Evolutionary conservation across 805 yeast species (phyloP), one percentile per base, ranked within the genome.

Genomic region (Kodamaea kaohsiungensis): DNA sequence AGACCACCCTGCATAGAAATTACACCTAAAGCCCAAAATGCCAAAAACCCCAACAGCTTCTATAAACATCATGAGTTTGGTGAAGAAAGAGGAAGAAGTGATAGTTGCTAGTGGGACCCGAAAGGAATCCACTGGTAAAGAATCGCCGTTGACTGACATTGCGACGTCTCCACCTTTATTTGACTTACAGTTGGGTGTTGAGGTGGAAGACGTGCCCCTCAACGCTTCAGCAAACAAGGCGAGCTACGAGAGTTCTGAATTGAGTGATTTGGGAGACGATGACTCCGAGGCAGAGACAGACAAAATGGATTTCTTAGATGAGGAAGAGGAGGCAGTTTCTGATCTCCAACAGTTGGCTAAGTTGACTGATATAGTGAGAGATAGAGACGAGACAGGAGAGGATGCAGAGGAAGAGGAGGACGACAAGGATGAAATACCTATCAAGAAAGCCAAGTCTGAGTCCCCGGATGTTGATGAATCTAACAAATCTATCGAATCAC

Each of bases 281-380:
- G 85, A 79, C 53, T 87, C 95, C 13, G 97, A 91, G 69, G 96
- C 95, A 15, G 98, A 91, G 66, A 91, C 98, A 0, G 97, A 91
- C 65, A 87, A 83, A 61, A 84, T 91, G 89, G 93, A 84, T 56
- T 75, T 72, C 56, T 65, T 77, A 56, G 78, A 76, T 18, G 76
- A 72, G 53, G 71, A 57, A 66, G 71, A 55, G 49, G 52, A 59
- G 13, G 45, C 45, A 2, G 25, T 40, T 30, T 48, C 73, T 55
- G 80, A 76, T 57, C 67, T 76, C 57, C 67, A 65, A 50, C 68
- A 72, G 5, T 66, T 76, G 47, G 74, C 80, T 7, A 67, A 73
- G 62, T 69, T 79, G 56, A 72, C 77, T 17, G 72, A 71, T 9
- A 54, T 33, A 49, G 43, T 17, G 54, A 49, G 55, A 51, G 53